Evolutionary conservation across 2,329 filamentous ascomycete species (phyloP).

Genomic region (Ophiostoma himal-ulmi): DNA sequence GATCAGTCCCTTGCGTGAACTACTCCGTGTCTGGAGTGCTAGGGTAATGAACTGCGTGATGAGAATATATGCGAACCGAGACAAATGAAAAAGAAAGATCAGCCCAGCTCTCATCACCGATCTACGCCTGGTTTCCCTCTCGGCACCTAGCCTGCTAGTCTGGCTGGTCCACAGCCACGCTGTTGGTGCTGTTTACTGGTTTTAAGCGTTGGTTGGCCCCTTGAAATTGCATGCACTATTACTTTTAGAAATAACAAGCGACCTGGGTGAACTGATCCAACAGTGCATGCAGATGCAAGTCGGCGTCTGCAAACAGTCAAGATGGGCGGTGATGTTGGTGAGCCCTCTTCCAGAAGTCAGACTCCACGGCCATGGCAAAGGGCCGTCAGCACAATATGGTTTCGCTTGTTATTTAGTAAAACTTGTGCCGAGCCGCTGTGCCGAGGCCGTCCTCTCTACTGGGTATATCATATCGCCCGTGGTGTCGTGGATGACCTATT

Average conservation of each 20-base stretch:
- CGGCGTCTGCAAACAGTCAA: background rate
- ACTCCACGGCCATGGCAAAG: background rate
- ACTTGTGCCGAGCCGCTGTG: background rate
- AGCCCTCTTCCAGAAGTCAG: background rate
- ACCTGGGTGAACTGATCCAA: background rate
- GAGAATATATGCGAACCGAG: background rate
- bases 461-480: background rate
- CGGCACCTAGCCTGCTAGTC: background rate
- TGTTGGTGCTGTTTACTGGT: background rate
- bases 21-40: background rate
- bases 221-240: slow-evolving; percentile 1
- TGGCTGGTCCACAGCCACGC: background rate
- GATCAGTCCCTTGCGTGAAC: slow-evolving; percentile 9
- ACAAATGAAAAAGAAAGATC: background rate
- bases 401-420: too few species aligned
- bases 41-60: background rate
- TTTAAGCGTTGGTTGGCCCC: background rate
- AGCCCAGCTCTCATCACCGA: background rate
- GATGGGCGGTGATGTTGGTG: background rate
- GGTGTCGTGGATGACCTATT: too few species aligned
- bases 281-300: slow-evolving; percentile 1
- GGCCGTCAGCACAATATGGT: too few species aligned
- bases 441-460: background rate
- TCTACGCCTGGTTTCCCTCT: background rate
- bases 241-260: background rate